phyloP scores from a whole-genome alignment of 73 alveolate genomes.

The Paraurostyla sp. region DNA sequence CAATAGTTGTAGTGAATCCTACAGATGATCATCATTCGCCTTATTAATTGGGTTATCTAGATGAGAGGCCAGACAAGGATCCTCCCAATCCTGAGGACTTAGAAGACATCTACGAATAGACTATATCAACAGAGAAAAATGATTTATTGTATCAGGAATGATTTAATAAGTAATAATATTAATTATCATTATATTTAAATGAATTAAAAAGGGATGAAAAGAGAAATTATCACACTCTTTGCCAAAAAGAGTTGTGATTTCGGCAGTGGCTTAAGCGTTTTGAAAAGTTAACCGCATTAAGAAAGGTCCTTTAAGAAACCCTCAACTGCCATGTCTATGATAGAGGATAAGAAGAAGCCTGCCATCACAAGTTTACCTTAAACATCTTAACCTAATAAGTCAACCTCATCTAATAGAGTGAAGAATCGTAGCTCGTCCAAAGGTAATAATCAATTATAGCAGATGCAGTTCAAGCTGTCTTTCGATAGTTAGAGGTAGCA shows the following conservation, averaged over 20 bases:
- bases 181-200: neutral
- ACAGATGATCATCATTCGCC: too few species aligned
- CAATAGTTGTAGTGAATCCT: neutral
- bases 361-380: too few species aligned
- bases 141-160: too few species aligned
- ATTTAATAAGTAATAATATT: neutral
- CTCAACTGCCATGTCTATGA: neutral
- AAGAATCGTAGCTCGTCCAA: slow-evolving; percentile 4
- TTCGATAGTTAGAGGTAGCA: slow-evolving; percentile 9
- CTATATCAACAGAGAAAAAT: too few species aligned
- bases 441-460: neutral
- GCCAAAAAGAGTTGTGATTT: slow-evolving; percentile 27
- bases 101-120: too few species aligned
- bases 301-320: slow-evolving; percentile 9
- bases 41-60: too few species aligned
- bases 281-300: too few species aligned
- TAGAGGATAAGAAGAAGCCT: neutral
- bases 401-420: neutral
- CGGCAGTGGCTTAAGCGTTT: slow-evolving; percentile 1
- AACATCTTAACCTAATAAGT: too few species aligned
- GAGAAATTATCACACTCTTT: neutral
- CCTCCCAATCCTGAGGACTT: too few species aligned
- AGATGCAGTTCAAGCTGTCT: neutral
- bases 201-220: slow-evolving; percentile 33
- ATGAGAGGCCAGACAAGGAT: too few species aligned